Conservation (phyloP, 225 moss, liverwort and hornwort species). For the Anthoceros angustus region DNA sequence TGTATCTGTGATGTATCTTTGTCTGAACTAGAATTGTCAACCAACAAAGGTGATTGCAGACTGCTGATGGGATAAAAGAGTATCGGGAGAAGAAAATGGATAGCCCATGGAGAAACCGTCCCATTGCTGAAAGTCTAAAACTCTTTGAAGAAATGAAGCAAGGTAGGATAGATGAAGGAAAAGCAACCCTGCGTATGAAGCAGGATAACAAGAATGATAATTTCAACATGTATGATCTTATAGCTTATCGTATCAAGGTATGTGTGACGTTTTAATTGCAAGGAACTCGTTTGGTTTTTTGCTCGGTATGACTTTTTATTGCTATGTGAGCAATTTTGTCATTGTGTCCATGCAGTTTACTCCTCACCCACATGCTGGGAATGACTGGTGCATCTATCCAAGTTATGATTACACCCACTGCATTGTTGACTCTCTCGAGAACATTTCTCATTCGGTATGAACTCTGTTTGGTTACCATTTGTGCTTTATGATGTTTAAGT, state of each 20-base stretch:
- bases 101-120: conserved; percentile 94
- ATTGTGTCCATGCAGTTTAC: conserved; percentile 36
- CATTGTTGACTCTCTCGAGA: conserved; percentile 89
- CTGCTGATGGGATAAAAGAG: conserved; percentile 75
- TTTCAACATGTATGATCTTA: conserved; percentile 85
- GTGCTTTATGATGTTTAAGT: not conserved
- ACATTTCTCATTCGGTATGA: conserved; percentile 84
- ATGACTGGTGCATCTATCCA: conserved; percentile 96
- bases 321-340: not conserved
- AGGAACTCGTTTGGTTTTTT: not conserved
- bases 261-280: not conserved
- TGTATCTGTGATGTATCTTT: not conserved
- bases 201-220: conserved; percentile 96
- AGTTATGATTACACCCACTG: conserved; percentile 98
- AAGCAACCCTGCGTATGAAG: conserved; percentile 92
- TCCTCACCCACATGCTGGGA: conserved; percentile 71
- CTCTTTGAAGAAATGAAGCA: conserved; percentile 82
- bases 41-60: conserved; percentile 26
- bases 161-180: conserved; percentile 84
- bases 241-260: conserved; percentile 95
- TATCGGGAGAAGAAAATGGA: conserved; percentile 67
- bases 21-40: not conserved
- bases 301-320: not conserved
- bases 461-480: not conserved
- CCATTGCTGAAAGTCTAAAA: conserved; percentile 61